Base-by-base conservation (phyloP, 331 rosid genomes). In the Prunus yedoensis region DNA sequence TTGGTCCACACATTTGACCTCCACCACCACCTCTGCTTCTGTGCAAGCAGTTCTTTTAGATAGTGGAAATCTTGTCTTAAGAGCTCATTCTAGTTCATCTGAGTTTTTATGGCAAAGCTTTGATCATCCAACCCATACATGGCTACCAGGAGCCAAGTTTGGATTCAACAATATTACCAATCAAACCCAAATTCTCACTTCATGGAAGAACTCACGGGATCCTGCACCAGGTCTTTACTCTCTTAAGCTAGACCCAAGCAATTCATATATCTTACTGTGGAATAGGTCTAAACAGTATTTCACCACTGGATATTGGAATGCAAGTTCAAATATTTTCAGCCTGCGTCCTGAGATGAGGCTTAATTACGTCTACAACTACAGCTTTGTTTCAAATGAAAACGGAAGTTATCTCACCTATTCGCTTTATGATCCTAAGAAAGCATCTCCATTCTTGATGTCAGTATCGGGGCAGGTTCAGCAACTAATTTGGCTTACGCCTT, bases 301-400 rank as follows among this genome's bases (percentile, higher is more conserved):
- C 90, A 78, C 74, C 0, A 83, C 90, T 63, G 91, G 94, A 6
- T 0, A 88, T 17, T 90, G 96, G 96, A 23, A 86, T 79, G 88
- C 79, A 56, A 61, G 4, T 3, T 2, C 18, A 0, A 10, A 45
- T 0, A 76, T 25, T 63, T 90, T 88, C 82, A 79, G 80, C 18
- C 4, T 70, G 54, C 45, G 73, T 3, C 96, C 88, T n/a, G 88
- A 84, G 28, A 84, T 81, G 91, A 84, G 79, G 50, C 1, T 27
- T 10, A 81, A 75, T 45, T 75, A 74, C 51, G 68, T 82, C 7
- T 83, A 7, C 74, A 64, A 85, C 61, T 85, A 51, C 47, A 23
- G 79, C 8, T 86, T 79, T 74, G 80, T 66, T 23, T 13, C 84
- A 1, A 83, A 86, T 1, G 83, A 74, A 51, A 80, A 85, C 0